A percentile compares a stretch with the other conserved stretches of the same genome.
Evolutionary conservation across 1,284 basidiomycete species (phyloP).

Genomic region (Cutaneotrichosporon mucoides): DNA sequence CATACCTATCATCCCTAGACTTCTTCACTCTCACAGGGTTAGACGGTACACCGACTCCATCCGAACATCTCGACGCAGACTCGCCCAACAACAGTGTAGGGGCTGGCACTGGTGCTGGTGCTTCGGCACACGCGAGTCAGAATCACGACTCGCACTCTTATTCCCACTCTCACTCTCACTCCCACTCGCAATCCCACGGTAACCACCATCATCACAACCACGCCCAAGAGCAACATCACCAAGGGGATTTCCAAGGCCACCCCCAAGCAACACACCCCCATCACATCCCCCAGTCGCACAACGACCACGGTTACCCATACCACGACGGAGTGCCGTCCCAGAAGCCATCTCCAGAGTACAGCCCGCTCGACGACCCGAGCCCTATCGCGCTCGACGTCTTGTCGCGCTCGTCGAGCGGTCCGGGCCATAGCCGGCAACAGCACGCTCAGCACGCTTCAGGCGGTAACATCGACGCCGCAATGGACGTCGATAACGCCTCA

Average conservation of each 20-base stretch:
- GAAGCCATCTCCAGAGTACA: neutral
- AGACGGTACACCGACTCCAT: slow-evolving; percentile 9
- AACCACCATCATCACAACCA: too few species aligned
- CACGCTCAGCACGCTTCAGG: too few species aligned
- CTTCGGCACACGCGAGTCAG: neutral
- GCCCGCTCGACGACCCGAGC: slow-evolving; percentile 20
- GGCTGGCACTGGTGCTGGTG: neutral
- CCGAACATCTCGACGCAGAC: neutral
- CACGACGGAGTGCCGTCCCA: neutral
- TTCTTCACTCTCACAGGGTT: slow-evolving; percentile 21
- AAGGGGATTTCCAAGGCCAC: too few species aligned
- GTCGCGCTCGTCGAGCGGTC: slow-evolving; percentile 5
- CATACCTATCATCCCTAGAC: slow-evolving; percentile 17
- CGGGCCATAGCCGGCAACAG: neutral
- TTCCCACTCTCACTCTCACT: too few species aligned
- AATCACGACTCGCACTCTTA: too few species aligned
- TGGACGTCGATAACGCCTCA: slow-evolving; percentile 9
- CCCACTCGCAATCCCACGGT: too few species aligned
- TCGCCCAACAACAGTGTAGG: neutral
- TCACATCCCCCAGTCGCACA: neutral
- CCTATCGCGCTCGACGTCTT: slow-evolving; percentile 17
- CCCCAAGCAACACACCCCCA: too few species aligned
- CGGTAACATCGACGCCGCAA: neutral
- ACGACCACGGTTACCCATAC: neutral
- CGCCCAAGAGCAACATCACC: too few species aligned